phyloP scores from a whole-genome alignment of 1,284 basidiomycete genomes.

The Lentinula novae-zelandiae region DNA sequence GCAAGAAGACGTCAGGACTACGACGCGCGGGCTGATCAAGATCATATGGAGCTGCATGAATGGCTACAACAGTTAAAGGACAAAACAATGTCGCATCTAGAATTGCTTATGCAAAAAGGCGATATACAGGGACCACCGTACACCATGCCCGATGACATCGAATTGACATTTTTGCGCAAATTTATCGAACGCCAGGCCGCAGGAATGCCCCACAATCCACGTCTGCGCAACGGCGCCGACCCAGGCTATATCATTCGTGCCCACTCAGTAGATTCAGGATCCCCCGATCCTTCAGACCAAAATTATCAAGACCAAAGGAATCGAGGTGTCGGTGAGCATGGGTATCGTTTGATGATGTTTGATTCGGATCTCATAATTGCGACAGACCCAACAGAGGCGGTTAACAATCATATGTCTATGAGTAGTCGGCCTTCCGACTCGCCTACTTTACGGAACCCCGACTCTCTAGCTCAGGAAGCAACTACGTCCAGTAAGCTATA shows the following conservation, averaged over 20 bases:
- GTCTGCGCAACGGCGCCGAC: slow-evolving; percentile 49
- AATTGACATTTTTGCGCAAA: slow-evolving; percentile 71
- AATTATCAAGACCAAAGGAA: slow-evolving; percentile 16
- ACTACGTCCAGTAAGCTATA: slow-evolving; percentile 36
- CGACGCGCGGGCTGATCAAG: slow-evolving; percentile 76
- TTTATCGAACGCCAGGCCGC: slow-evolving; percentile 73
- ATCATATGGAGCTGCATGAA: slow-evolving; percentile 81
- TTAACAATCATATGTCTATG: slow-evolving; percentile 5
- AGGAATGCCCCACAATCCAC: slow-evolving; percentile 71
- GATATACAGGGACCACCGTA: slow-evolving; percentile 79
- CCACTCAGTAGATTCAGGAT: slow-evolving; percentile 19
- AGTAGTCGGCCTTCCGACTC: slow-evolving; percentile 16
- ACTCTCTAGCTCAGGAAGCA: slow-evolving; percentile 18
- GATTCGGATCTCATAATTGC: not conserved
- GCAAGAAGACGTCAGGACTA: slow-evolving; percentile 74
- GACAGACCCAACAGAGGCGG: not conserved
- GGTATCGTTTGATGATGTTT: not conserved
- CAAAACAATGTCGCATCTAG: slow-evolving; percentile 80
- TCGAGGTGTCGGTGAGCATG: slow-evolving; percentile 15
- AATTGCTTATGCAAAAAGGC: slow-evolving; percentile 79
- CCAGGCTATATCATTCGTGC: slow-evolving; percentile 16
- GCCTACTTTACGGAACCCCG: slow-evolving; percentile 16
- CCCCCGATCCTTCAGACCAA: slow-evolving; percentile 17
- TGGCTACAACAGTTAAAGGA: slow-evolving; percentile 82
- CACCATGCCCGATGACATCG: slow-evolving; percentile 71